Base-by-base conservation (phyloP, 1,284 basidiomycete species). In the Fomitopsis schrenkii region DNA sequence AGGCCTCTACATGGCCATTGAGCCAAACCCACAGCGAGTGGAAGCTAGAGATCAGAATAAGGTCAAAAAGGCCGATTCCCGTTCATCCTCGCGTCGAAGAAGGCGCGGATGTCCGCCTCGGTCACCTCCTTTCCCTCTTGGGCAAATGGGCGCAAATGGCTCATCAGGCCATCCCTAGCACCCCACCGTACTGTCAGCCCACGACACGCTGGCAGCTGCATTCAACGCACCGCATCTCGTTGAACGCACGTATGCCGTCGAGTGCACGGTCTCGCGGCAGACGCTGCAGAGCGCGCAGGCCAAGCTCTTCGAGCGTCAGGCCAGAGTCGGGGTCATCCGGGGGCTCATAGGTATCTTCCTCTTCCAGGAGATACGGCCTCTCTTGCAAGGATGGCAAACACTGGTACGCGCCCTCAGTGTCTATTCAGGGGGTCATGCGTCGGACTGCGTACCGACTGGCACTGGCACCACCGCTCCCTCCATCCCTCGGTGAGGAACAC, bases 251-350 rank as follows among this genome's bases (percentile, higher is more conserved):
- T 40, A 93, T 91, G 1, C 91, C 89, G 67, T 93, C 88, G 60
- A 93, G 83, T 2, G 90, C 89, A 55, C 79, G 83, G 57, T 91
- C 91, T 59, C 89, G 85, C 53, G 91, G 91, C 33, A 93, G 71
- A 52, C 81, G 78, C 56, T 81, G 77, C 14, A 93, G 75, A 2
- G 91, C 91, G 53, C 90, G 86, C 79, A 91, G 80, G 9, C 91
- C 91, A 4, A 93, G 80, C 69, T 91, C 89, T 71, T 93, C 91
- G 42, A 93, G 75, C 15, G 90, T 90, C 54, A 90, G 75, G 35
- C 83, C 85, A 64, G 86, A 91, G 70, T 93, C 91, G 15, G 91
- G 90, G 71, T 93, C 91, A 68, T 90, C 85, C 2, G 91, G 90
- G 0, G 88, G 90, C 69, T 91, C 88, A 64, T 91, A 93, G 0